Evolutionary conservation across 169 alveolate species (phyloP).

Genomic region (Eimeria acervulina): DNA sequence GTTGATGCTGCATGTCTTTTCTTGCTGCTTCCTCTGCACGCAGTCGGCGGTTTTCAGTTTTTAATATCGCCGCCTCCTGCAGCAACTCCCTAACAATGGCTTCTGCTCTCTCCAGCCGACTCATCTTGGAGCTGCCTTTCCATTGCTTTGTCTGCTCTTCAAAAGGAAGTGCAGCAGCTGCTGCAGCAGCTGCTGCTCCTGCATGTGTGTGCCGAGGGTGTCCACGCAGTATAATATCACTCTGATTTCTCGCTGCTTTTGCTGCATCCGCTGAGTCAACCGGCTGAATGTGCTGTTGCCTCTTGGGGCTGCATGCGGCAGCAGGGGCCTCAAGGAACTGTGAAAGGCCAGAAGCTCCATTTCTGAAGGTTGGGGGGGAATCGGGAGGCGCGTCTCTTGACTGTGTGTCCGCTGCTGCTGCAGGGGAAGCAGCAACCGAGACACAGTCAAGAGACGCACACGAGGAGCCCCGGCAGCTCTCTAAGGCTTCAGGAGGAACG

Average conservation of each 20-base stretch:
- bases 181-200: constrained; percentile 16
- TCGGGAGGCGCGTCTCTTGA: neutral
- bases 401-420: neutral
- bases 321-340: neutral
- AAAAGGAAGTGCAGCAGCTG: neutral
- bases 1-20: neutral
- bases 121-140: neutral
- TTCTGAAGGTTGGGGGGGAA: neutral
- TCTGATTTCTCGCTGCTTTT: no score
- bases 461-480: neutral
- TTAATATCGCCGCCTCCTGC: neutral
- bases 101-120: neutral
- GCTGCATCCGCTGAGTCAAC: no score
- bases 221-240: no score
- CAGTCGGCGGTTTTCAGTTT: neutral
- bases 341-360: neutral
- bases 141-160: neutral
- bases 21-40: neutral
- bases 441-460: neutral
- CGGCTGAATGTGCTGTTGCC: neutral
- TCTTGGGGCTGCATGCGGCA: neutral
- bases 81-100: neutral
- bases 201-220: no score
- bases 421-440: neutral
- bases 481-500: no score